Evolutionary conservation across 2,329 filamentous ascomycete species (phyloP), one percentile per base, ranked within the genome.

Genomic region (Elsinoe perseae): DNA sequence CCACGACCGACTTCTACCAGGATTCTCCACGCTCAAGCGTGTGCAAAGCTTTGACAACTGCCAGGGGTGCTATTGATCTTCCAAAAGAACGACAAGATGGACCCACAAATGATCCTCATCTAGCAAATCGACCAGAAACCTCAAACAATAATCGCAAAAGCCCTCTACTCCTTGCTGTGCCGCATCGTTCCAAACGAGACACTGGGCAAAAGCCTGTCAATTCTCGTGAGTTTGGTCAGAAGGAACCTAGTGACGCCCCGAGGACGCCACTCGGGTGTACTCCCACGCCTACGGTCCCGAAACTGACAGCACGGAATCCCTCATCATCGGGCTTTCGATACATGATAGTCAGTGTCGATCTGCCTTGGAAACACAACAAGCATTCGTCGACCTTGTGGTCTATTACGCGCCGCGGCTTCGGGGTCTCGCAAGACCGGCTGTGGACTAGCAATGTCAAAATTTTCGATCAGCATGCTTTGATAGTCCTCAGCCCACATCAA

Each of bases 141-240:
- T 50, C 44, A 50, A 50, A 50, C 44, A 32, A 50, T 32, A 50
- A 50, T 50, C 25, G 44, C 44, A 32, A 50, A 27, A 50, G 44
- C 44, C 44, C 25, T 50, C 44, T 30, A n/a, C 9, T 25, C 44
- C 44, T 32, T 28, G 23, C 44, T 50, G 44, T 50, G 44, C 44
- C 27, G 44, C 44, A 32, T 30, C 25, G 25, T 50, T 50, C 44
- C 44, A 50, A 50, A 50, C 25, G 44, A 50, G 44, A 50, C 21
- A n/a, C 44, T 50, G 44, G 44, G 44, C 44, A 25, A 16, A 30
- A 36, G 16, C 25, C 27, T 50, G 44, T 50, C 44, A 50, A 50
- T 50, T 34, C 30, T 52, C 48, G 18, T 36, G 48, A 52, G 48
- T 52, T 52, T 52, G 48, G 48, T 34, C 40, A 52, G 48, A 52